Conservation (phyloP, 208 protist genomes). For the Leptomonas pyrrhocoris region DNA sequence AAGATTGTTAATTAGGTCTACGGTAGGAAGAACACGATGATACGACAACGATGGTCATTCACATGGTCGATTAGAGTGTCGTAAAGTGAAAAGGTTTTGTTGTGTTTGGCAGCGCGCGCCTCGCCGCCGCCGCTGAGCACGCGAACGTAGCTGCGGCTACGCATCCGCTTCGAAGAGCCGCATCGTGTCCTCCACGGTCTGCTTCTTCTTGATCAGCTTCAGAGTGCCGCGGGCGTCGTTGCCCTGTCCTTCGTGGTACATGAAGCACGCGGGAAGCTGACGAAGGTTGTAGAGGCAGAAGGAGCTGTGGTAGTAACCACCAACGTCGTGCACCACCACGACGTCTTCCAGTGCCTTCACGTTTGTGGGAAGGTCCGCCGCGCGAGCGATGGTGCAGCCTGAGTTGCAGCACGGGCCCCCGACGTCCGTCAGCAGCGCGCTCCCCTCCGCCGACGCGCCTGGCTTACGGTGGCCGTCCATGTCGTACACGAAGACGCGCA, state of each 20-base stretch:
- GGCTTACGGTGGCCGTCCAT: conserved; percentile 24
- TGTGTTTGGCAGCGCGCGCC: neutral
- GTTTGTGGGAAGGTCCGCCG: conserved; percentile 24
- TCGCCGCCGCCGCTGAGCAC: neutral
- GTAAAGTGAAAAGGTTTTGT: too few relatives aligned
- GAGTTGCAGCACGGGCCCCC: conserved; percentile 71
- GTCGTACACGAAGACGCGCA: conserved; percentile 56
- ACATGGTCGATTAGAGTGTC: too few relatives aligned
- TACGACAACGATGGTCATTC: too few relatives aligned
- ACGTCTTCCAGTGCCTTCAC: conserved; percentile 46
- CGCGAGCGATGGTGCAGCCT: conserved; percentile 54
- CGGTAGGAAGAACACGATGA: too few relatives aligned
- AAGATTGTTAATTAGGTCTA: too few relatives aligned
- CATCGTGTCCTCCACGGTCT: conserved; percentile 51
- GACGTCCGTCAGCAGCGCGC: conserved; percentile 45
- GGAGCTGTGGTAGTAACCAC: conserved; percentile 70
- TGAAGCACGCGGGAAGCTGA: conserved; percentile 55
- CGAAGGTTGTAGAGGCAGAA: conserved; percentile 71
- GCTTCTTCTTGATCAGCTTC: conserved; percentile 34
- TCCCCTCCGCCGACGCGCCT: neutral
- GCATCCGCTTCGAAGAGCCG: conserved; percentile 38
- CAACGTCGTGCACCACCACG: conserved; percentile 68
- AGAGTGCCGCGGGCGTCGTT: conserved; percentile 4
- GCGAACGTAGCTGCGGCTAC: neutral
- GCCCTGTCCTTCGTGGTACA: conserved; percentile 35